phyloP scores from a whole-genome alignment of 2,329 filamentous ascomycete species.

The Aschersonia sp. region DNA sequence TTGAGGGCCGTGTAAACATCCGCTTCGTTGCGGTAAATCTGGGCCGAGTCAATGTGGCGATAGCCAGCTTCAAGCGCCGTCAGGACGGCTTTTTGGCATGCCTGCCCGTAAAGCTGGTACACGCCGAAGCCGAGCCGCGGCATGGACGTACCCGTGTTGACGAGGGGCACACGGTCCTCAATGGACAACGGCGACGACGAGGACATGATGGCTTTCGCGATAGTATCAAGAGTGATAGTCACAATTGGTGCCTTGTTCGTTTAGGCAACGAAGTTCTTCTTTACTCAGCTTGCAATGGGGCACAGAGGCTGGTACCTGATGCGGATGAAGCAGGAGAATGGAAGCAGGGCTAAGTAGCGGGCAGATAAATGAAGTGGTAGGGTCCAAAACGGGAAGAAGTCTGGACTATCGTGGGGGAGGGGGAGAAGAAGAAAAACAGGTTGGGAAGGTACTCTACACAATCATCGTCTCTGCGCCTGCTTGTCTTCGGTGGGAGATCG shows the following conservation, averaged over 20 bases:
- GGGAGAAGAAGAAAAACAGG: neutral
- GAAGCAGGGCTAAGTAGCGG: too few relatives aligned
- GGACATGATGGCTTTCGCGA: neutral
- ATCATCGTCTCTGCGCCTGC: too few relatives aligned
- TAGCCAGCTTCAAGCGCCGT: slow-evolving; percentile 43
- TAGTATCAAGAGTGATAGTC: too few relatives aligned
- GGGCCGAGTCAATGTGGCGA: slow-evolving; percentile 50
- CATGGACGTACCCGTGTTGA: slow-evolving; percentile 22
- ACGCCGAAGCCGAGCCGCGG: slow-evolving; percentile 60
- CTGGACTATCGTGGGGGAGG: too few relatives aligned
- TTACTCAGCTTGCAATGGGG: too few relatives aligned
- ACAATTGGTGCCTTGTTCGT: too few relatives aligned
- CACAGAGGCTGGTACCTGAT: too few relatives aligned
- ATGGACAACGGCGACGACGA: slow-evolving; percentile 4
- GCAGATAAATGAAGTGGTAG: too few relatives aligned
- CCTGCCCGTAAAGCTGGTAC: slow-evolving; percentile 40
- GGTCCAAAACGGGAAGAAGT: too few relatives aligned
- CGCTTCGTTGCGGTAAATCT: slow-evolving; percentile 49
- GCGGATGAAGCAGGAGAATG: too few relatives aligned
- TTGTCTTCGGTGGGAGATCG: neutral
- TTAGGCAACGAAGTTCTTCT: too few relatives aligned
- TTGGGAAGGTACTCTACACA: neutral
- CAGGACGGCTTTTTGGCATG: slow-evolving; percentile 42
- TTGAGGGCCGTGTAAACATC: slow-evolving; percentile 51
- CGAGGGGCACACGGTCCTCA: slow-evolving; percentile 9